Base-by-base conservation (phyloP, 345 rosid species). In the Brassica rapa region DNA sequence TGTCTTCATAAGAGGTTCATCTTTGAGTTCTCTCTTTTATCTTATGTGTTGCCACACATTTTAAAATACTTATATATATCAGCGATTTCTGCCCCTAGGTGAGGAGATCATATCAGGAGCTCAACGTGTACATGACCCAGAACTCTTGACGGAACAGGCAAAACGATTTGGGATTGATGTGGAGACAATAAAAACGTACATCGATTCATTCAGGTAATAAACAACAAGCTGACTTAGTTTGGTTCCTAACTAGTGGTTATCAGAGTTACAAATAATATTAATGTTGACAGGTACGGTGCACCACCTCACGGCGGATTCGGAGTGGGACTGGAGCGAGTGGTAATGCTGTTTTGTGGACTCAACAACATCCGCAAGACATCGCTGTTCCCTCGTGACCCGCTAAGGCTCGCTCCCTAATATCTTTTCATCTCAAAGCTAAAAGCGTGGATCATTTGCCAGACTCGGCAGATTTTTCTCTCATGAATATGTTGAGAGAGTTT, bases 101-200 rank as follows among this genome's bases (percentile, higher is more conserved):
- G 95, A 90, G 88, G 95, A 91, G 87, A 91, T 93, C 21, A 91
- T 91, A 43, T 91, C 98, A 5, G 97, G 97, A 76, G 91, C 86
- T 27, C 95, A 93, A 81, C 93, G 93, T 88, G 32, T 89, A 43
- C 93, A 93, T 81, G 86, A 75, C 27, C 85, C 93, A 14, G 89
- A 90, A 25, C 55, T 84, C 35, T 76, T 93, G 83, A 81, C 82
- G n/a, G 84, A 89, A 84, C 92, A 85, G 62, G 63, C 32, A 1
- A 10, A 24, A 8, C 12, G 14, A 23, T 59, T 11, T 11, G 93
- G 93, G 30, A 91, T 90, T 66, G 91, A 91, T 64, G 91, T 88
- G 39, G 82, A 79, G 71, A 88, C 91, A 5, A 86, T 91, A 70
- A 79, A 90, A 9, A 81, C 86, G 11, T 53, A 9, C 62, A 8